Evolutionary conservation across 2,329 filamentous ascomycete genomes (phyloP).

Genomic region (Pseudogymnoascus sp.): DNA sequence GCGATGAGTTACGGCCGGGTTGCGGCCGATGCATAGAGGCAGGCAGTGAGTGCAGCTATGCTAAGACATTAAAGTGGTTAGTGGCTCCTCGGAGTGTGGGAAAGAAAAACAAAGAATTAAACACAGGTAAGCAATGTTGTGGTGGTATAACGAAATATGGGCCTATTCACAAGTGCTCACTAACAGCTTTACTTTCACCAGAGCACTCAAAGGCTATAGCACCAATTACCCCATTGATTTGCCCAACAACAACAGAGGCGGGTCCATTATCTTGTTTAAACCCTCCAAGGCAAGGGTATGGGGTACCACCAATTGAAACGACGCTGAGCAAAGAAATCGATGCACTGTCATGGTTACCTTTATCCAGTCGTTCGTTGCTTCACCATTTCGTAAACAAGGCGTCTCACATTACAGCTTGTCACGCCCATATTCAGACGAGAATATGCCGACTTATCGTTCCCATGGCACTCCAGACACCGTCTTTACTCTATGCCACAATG

Average conservation of each 20-base stretch:
- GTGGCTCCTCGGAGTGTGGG: constrained; percentile 34
- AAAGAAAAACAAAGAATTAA: constrained; percentile 30
- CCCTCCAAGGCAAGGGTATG: background rate
- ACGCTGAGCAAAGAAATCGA: constrained; percentile 28
- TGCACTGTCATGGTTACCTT: constrained; percentile 32
- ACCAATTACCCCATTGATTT: background rate
- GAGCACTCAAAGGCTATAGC: background rate
- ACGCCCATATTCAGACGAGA: constrained; percentile 34
- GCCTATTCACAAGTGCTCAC: background rate
- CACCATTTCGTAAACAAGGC: constrained; percentile 36
- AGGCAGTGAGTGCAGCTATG: constrained; percentile 33
- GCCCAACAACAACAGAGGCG: background rate
- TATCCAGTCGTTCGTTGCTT: constrained; percentile 31
- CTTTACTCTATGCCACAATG: constrained; percentile 36
- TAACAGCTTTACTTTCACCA: background rate
- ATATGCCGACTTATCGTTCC: constrained; percentile 37
- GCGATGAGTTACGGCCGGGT: constrained; percentile 35
- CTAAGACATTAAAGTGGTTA: constrained; percentile 36
- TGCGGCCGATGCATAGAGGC: constrained; percentile 33
- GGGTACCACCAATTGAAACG: constrained; percentile 13
- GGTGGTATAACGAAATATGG: constrained; percentile 15
- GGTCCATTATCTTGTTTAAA: background rate
- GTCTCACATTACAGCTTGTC: constrained; percentile 35
- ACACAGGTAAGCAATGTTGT: constrained; percentile 32
- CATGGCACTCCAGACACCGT: constrained; percentile 36